A percentile compares a stretch with the other conserved stretches of the same genome.
These are phyloP conservation scores for Alnus glutinosa DNA, from an alignment of 306 rosid species.

Conservation along the genomic window DNA sequence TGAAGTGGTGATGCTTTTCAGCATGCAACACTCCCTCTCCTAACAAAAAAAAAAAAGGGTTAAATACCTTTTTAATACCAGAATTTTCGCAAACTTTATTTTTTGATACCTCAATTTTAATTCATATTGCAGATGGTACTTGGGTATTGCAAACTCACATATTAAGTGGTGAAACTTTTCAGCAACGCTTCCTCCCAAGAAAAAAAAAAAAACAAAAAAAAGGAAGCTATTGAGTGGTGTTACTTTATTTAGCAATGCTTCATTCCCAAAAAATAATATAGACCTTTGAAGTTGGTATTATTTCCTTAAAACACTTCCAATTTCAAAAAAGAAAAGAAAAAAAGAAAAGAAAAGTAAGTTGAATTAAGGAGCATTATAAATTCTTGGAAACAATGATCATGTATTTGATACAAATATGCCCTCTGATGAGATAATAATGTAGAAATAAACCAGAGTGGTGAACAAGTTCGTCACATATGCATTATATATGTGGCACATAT, in stretches of 20 bases:
- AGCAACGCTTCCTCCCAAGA: too few relatives aligned
- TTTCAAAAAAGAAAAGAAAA: background rate
- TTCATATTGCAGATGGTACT: too few relatives aligned
- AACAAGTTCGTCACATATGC: too few relatives aligned
- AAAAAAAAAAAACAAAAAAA: background rate
- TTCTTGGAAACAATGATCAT: background rate
- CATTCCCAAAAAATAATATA: too few relatives aligned
- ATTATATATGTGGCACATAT: too few relatives aligned
- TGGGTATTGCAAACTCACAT: too few relatives aligned
- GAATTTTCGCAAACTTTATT: too few relatives aligned
- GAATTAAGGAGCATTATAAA: background rate
- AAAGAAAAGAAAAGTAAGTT: too few relatives aligned
- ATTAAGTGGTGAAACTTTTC: too few relatives aligned
- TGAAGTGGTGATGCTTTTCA: background rate
- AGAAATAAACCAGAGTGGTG: background rate
- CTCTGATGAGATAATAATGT: background rate
- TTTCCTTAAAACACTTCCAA: background rate
- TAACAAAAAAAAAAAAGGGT: too few relatives aligned
- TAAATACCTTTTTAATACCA: too few relatives aligned
- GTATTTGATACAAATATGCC: background rate
- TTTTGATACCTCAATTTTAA: too few relatives aligned
- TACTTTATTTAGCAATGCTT: background rate
- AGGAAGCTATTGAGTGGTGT: background rate
- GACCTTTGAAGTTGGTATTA: background rate
- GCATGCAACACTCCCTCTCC: background rate